These are phyloP conservation scores for Verticillium nubilum DNA, from an alignment of 2,329 filamentous ascomycete genomes.

Conservation along the genomic window DNA sequence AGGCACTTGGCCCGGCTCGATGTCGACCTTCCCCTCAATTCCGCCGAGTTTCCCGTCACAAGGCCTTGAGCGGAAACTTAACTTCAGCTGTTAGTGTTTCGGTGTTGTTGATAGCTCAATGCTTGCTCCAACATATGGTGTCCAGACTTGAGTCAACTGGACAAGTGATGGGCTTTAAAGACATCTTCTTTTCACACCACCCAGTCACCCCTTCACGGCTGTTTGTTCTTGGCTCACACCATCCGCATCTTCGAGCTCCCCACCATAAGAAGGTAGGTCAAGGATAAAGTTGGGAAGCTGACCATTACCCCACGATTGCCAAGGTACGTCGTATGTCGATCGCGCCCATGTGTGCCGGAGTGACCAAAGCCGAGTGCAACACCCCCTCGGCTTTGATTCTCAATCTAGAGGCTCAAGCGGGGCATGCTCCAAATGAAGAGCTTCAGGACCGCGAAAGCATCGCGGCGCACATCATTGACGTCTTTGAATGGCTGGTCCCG, in stretches of 20 bases:
- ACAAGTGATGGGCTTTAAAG: too few species aligned
- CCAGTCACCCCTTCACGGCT: not conserved
- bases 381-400: not conserved
- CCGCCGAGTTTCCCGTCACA: not conserved
- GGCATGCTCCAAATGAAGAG: not conserved
- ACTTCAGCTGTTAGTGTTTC: not conserved
- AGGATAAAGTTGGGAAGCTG: not conserved
- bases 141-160: too few species aligned
- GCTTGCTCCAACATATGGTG: too few species aligned
- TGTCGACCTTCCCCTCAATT: not conserved
- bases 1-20: not conserved
- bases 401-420: not conserved
- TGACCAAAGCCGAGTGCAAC: not conserved
- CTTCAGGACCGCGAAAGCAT: not conserved
- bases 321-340: not conserved
- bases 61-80: not conserved
- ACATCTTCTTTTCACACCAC: too few species aligned
- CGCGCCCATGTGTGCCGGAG: not conserved
- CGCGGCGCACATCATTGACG: not conserved
- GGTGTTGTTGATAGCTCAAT: not conserved
- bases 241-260: not conserved
- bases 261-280: not conserved
- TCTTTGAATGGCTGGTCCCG: not conserved
- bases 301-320: not conserved
- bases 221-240: not conserved